Conservation (phyloP, 306 rosid species). For the Cucurbita pepo region DNA sequence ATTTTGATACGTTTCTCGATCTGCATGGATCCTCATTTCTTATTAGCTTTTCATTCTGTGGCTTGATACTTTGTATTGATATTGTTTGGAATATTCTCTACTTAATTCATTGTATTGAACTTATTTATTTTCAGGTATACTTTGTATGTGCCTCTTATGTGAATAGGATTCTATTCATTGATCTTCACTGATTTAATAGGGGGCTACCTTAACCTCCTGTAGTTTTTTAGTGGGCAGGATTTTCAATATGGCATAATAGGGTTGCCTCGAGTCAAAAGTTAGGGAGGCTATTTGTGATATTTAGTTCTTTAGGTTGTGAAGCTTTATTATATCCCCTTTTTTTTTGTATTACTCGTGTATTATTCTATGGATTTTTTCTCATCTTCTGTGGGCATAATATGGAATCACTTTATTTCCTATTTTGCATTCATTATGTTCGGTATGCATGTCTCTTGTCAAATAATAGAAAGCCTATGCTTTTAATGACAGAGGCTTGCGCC, state of each 20-base stretch:
- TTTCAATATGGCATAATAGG: neutral
- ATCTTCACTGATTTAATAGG: neutral
- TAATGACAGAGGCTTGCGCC: neutral
- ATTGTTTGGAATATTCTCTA: neutral
- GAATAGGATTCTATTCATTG: neutral
- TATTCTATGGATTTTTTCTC: neutral
- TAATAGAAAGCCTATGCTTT: neutral
- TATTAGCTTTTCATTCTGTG: neutral
- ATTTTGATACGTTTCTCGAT: neutral
- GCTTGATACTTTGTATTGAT: neutral
- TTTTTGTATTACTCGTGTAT: neutral
- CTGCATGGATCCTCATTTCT: neutral
- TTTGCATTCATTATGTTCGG: neutral
- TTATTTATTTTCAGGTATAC: neutral
- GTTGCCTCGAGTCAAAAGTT: neutral
- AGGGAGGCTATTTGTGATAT: neutral
- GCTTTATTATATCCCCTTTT: neutral
- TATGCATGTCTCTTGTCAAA: neutral
- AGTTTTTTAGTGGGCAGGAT: no score
- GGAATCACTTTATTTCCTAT: neutral
- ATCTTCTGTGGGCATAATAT: neutral
- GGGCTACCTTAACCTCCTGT: neutral
- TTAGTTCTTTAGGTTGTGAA: neutral
- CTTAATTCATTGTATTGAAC: neutral
- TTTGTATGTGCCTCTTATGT: neutral